These are phyloP conservation scores for Fusarium zealandicum DNA, from an alignment of 2,329 filamentous ascomycete species.

Conservation along the genomic window DNA sequence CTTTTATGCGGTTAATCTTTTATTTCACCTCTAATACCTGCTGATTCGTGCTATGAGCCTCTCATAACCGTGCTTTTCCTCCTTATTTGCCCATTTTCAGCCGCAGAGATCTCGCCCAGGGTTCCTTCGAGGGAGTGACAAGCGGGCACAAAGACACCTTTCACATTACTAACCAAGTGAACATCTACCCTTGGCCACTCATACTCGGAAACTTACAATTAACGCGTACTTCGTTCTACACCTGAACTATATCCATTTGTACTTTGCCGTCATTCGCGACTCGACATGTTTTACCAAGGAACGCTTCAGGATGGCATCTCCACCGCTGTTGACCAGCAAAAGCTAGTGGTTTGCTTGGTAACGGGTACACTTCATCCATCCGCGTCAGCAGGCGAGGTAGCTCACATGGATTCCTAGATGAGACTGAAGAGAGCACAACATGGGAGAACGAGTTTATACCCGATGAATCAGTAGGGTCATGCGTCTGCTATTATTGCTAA, in stretches of 20 bases:
- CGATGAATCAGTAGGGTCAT: constrained; percentile 59
- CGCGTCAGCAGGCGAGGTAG: not conserved
- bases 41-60: not conserved
- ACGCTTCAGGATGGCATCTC: constrained; percentile 82
- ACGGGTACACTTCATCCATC: constrained; percentile 61
- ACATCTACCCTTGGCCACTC: constrained; percentile 6
- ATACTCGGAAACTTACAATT: not conserved
- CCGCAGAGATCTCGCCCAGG: constrained; percentile 3
- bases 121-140: constrained; percentile 9
- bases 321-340: constrained; percentile 75
- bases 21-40: not conserved
- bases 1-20: constrained; percentile 5
- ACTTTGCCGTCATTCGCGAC: too few species aligned
- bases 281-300: constrained; percentile 80
- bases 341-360: constrained; percentile 86
- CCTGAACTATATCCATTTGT: too few species aligned
- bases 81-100: not conserved
- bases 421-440: constrained; percentile 68
- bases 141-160: constrained; percentile 35
- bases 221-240: too few species aligned
- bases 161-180: constrained; percentile 13
- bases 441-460: constrained; percentile 77
- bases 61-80: not conserved
- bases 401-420: constrained; percentile 41
- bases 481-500: not conserved